These are phyloP conservation scores for Gonapodya prolifera DNA, from an alignment of 192 early-diverging fungal species.

Conservation along the genomic window DNA sequence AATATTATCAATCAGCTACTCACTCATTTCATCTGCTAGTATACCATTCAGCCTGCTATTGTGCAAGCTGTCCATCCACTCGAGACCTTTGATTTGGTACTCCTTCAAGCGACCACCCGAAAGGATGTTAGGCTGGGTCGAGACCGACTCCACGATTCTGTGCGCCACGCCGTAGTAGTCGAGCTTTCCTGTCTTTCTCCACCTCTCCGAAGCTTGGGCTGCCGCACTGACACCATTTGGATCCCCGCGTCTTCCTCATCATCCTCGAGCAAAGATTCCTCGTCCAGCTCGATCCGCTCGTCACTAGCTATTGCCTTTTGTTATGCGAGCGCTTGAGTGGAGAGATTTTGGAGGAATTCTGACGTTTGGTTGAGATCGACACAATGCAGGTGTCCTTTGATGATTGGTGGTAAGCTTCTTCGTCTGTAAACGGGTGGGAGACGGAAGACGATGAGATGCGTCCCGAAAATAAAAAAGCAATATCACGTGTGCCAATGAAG, in stretches of 20 bases:
- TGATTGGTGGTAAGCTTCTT: conserved; percentile 90
- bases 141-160: conserved; percentile 64
- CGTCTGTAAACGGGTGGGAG: too few species aligned
- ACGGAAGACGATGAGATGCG: too few species aligned
- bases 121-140: conserved; percentile 71
- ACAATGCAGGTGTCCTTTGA: conserved; percentile 93
- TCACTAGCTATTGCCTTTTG: background rate
- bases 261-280: conserved; percentile 3
- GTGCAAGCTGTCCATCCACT: conserved; percentile 99
- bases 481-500: too few species aligned
- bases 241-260: too few species aligned
- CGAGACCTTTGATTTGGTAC: conserved; percentile 90
- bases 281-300: background rate
- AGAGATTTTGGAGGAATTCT: background rate
- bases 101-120: conserved; percentile 88
- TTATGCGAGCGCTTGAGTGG: background rate
- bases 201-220: too few species aligned
- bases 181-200: background rate
- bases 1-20: too few species aligned
- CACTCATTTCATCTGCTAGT: conserved; percentile 92
- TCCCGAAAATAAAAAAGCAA: too few species aligned
- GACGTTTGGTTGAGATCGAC: too few species aligned
- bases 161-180: conserved; percentile 87
- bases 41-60: conserved; percentile 98
- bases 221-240: too few species aligned